A percentile compares a stretch with the other conserved stretches of the same genome.
phyloP scores from a whole-genome alignment of 805 yeast genomes.

The Huiozyma naganishii region DNA sequence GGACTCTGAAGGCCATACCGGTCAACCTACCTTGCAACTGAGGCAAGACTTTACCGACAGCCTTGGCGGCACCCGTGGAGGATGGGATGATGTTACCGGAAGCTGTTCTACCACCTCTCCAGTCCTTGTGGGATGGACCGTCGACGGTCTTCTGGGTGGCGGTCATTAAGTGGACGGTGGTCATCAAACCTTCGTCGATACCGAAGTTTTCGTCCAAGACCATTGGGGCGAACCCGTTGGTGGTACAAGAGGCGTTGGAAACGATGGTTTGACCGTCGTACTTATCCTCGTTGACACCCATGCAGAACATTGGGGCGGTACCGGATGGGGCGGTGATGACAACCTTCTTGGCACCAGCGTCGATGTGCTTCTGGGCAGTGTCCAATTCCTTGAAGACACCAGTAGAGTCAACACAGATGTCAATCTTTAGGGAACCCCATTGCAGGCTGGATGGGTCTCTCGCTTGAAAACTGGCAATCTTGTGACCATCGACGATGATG shows the following conservation, averaged over 20 bases:
- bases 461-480: constrained; percentile 46
- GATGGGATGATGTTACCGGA: constrained; percentile 68
- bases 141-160: constrained; percentile 68
- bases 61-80: constrained; percentile 70
- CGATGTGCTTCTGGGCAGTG: constrained; percentile 58
- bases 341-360: constrained; percentile 66
- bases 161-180: constrained; percentile 63
- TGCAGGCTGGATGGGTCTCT: constrained; percentile 59
- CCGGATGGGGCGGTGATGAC: constrained; percentile 63
- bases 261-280: constrained; percentile 49
- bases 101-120: constrained; percentile 77
- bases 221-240: constrained; percentile 66
- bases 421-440: constrained; percentile 55
- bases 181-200: constrained; percentile 66
- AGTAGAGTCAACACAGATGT: constrained; percentile 58
- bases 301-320: constrained; percentile 65
- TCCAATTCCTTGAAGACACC: constrained; percentile 60
- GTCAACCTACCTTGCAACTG: constrained; percentile 62
- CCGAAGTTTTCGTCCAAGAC: constrained; percentile 57
- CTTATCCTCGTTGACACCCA: constrained; percentile 56
- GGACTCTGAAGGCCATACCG: constrained; percentile 66
- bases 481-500: constrained; percentile 43
- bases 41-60: constrained; percentile 66
- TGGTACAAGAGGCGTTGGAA: constrained; percentile 66
- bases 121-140: constrained; percentile 70